Conservation (phyloP, 2,329 filamentous ascomycete genomes). For the Pseudogymnoascus sp. region DNA sequence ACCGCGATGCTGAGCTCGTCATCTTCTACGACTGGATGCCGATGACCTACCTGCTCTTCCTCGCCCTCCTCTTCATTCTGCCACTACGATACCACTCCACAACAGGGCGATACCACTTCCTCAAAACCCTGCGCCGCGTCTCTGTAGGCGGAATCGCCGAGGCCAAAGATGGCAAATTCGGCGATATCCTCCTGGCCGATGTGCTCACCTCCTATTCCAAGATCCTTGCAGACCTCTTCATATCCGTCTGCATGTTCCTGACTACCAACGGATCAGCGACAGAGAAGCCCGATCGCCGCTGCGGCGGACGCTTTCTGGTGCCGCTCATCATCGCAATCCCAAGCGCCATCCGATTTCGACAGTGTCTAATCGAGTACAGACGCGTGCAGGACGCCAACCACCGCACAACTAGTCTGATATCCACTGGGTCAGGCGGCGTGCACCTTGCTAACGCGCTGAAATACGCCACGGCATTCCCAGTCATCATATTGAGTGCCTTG, state of each 20-base stretch:
- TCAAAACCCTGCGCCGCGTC: conserved; percentile 69
- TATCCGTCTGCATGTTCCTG: conserved; percentile 88
- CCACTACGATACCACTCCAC: conserved; percentile 64
- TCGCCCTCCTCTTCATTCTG: conserved; percentile 64
- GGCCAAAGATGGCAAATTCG: conserved; percentile 84
- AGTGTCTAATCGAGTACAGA: conserved; percentile 83
- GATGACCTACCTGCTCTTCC: conserved; percentile 69
- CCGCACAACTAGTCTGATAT: conserved; percentile 33
- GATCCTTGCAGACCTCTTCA: conserved; percentile 81
- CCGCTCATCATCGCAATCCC: conserved; percentile 80
- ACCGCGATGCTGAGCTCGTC: conserved; percentile 61
- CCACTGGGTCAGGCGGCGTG: conserved; percentile 68
- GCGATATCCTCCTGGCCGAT: conserved; percentile 88
- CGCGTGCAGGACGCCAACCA: conserved; percentile 58
- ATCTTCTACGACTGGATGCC: conserved; percentile 78
- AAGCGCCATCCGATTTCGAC: conserved; percentile 77
- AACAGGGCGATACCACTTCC: conserved; percentile 66
- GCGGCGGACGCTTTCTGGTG: conserved; percentile 71
- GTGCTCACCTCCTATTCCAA: conserved; percentile 92
- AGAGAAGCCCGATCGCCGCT: conserved; percentile 70
- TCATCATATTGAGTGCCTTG: conserved; percentile 72
- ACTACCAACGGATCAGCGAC: conserved; percentile 65
- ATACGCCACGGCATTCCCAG: conserved; percentile 89
- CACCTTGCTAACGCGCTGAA: conserved; percentile 92
- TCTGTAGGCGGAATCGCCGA: conserved; percentile 80